Conservation (phyloP, 257 asterid species). For the Penstemon eatonii region DNA sequence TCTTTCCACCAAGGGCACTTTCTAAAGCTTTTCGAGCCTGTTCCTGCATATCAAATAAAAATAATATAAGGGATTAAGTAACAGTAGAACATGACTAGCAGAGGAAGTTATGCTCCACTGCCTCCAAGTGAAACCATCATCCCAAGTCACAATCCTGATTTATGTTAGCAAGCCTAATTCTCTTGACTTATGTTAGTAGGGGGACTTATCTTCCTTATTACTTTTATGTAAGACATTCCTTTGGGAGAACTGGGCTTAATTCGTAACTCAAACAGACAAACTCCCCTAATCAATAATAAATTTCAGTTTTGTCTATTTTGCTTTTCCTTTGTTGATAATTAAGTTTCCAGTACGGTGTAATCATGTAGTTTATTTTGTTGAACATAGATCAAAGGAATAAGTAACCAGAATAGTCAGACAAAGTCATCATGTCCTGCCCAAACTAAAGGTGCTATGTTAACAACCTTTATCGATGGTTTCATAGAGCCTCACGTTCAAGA, state of each 20-base stretch:
- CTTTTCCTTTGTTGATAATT: not conserved
- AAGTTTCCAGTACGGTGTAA: not conserved
- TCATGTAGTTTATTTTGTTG: not conserved
- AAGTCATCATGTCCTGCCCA: conserved; percentile 9
- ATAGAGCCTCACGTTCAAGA: conserved; percentile 1
- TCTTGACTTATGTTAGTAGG: not conserved
- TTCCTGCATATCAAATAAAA: conserved; percentile 53
- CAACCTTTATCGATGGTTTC: not conserved
- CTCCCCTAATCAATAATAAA: not conserved
- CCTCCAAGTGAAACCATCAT: conserved; percentile 9
- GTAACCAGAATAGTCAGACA: not conserved
- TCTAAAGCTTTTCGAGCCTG: conserved; percentile 91
- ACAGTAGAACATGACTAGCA: not conserved
- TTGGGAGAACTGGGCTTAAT: conserved; percentile 6
- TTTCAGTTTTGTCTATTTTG: not conserved
- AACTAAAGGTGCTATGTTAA: conserved; percentile 6
- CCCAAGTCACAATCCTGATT: not conserved
- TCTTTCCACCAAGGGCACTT: conserved; percentile 86
- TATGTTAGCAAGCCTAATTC: not conserved
- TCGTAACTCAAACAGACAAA: not conserved
- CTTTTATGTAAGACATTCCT: conserved; percentile 17
- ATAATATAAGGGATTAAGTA: conserved; percentile 9
- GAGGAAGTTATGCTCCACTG: conserved; percentile 5
- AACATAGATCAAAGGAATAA: conserved; percentile 2
- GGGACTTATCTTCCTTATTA: not conserved